Evolutionary conservation across 768 basidiomycete genomes (phyloP).

Genomic region (Lactarius trivialis): DNA sequence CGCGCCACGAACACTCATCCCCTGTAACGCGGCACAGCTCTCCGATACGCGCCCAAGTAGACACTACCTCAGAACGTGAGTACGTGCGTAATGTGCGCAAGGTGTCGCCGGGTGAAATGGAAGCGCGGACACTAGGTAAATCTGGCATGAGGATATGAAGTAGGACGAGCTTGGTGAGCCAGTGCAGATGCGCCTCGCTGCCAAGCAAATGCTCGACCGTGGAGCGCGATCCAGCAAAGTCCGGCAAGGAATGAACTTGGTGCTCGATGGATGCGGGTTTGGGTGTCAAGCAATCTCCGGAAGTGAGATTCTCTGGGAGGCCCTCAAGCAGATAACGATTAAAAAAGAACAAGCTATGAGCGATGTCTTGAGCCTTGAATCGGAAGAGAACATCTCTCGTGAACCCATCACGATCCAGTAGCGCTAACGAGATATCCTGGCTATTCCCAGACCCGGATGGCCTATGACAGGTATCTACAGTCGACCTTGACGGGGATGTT

Average conservation of each 20-base stretch:
- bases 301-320: conserved; percentile 48
- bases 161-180: conserved; percentile 70
- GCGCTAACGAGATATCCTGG: conserved; percentile 38
- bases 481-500: conserved; percentile 4
- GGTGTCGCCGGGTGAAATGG: conserved; percentile 31
- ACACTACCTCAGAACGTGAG: conserved; percentile 65
- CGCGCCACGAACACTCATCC: conserved; percentile 75
- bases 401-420: conserved; percentile 58
- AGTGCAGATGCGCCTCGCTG: conserved; percentile 65
- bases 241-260: neutral
- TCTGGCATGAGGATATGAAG: conserved; percentile 65
- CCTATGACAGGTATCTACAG: conserved; percentile 24
- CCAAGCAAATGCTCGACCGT: conserved; percentile 46
- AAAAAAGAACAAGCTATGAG: conserved; percentile 56
- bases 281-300: conserved; percentile 29
- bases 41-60: conserved; percentile 65
- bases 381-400: conserved; percentile 57
- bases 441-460: conserved; percentile 17
- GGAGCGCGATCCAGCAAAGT: neutral
- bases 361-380: conserved; percentile 56
- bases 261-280: conserved; percentile 7
- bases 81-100: conserved; percentile 50
- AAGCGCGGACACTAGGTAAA: conserved; percentile 31
- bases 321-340: conserved; percentile 44
- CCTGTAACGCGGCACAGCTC: conserved; percentile 67